phyloP scores from a whole-genome alignment of 768 basidiomycete species.

The Xerocomellus intermedius region DNA sequence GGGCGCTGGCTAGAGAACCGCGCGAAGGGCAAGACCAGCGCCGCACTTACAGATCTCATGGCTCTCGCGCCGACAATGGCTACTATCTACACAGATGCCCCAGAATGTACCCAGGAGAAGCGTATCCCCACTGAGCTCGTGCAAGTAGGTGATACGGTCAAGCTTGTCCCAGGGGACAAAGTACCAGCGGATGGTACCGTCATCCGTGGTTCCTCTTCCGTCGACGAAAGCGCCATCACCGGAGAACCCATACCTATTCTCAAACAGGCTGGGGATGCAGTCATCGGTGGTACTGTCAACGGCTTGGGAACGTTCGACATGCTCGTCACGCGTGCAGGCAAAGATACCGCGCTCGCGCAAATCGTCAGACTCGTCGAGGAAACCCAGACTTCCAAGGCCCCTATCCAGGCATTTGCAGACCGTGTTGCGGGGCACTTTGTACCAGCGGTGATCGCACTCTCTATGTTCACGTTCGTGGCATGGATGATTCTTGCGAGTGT shows the following conservation, averaged over 20 bases:
- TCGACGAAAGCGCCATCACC: slow-evolving; percentile 96
- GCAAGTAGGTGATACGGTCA: slow-evolving; percentile 90
- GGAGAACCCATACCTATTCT: slow-evolving; percentile 89
- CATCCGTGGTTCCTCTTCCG: slow-evolving; percentile 75
- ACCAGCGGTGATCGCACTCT: slow-evolving; percentile 82
- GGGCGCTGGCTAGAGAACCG: slow-evolving; percentile 95
- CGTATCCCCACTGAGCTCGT: slow-evolving; percentile 92
- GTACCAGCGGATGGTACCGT: slow-evolving; percentile 95
- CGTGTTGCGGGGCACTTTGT: slow-evolving; percentile 94
- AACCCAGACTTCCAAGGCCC: slow-evolving; percentile 96
- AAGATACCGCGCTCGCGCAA: slow-evolving; percentile 94
- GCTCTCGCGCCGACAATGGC: slow-evolving; percentile 93
- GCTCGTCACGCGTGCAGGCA: slow-evolving; percentile 91
- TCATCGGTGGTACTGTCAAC: slow-evolving; percentile 97
- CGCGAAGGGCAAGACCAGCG: slow-evolving; percentile 96
- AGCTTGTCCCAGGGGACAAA: slow-evolving; percentile 95
- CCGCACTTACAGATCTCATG: slow-evolving; percentile 96
- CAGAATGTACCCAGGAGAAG: slow-evolving; percentile 79
- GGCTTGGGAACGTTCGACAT: slow-evolving; percentile 97
- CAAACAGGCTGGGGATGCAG: slow-evolving; percentile 79
- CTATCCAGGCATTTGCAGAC: slow-evolving; percentile 97
- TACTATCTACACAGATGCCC: slow-evolving; percentile 88
- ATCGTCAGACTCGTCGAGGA: slow-evolving; percentile 97
- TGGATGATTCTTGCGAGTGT: slow-evolving; percentile 79
- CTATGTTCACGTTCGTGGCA: slow-evolving; percentile 71